Percentiles rank a stretch among this genome's conserved stretches.
Evolutionary conservation across 768 basidiomycete genomes (phyloP).

Genomic region (Phylloporus arenicola): DNA sequence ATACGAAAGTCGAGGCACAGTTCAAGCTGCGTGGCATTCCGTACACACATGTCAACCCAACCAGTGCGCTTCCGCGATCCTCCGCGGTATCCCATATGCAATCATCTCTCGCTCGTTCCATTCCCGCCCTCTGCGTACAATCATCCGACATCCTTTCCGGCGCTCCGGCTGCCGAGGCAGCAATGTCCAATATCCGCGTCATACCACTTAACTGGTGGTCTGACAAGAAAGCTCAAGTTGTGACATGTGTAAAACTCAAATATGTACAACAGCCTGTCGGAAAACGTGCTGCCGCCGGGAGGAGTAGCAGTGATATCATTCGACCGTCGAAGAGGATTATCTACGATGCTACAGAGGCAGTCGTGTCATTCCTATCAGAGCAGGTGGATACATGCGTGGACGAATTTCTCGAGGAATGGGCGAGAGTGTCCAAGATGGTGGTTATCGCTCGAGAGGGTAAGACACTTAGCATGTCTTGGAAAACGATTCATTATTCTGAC

Average conservation of each 20-base stretch:
- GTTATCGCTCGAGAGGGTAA: slow-evolving; percentile 86
- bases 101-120: slow-evolving; percentile 68
- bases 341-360: slow-evolving; percentile 82
- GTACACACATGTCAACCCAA: slow-evolving; percentile 67
- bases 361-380: slow-evolving; percentile 84
- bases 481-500: not conserved
- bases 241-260: slow-evolving; percentile 87
- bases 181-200: slow-evolving; percentile 87
- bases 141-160: slow-evolving; percentile 77
- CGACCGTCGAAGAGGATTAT: slow-evolving; percentile 85
- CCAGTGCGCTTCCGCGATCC: slow-evolving; percentile 34
- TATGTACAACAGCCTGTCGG: slow-evolving; percentile 85
- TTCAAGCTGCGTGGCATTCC: slow-evolving; percentile 78
- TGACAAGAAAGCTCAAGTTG: slow-evolving; percentile 70
- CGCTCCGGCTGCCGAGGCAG: slow-evolving; percentile 83
- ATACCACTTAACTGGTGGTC: slow-evolving; percentile 93
- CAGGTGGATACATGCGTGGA: slow-evolving; percentile 85
- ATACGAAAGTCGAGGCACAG: slow-evolving; percentile 82
- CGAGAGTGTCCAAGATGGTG: slow-evolving; percentile 87
- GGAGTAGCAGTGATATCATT: slow-evolving; percentile 51
- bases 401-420: slow-evolving; percentile 91
- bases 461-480: slow-evolving; percentile 3
- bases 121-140: slow-evolving; percentile 80
- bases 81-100: slow-evolving; percentile 54
- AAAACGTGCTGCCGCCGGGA: slow-evolving; percentile 52